Evolutionary conservation across 2,329 filamentous ascomycete species (phyloP).

Genomic region (Curvularia hawaiiensis): DNA sequence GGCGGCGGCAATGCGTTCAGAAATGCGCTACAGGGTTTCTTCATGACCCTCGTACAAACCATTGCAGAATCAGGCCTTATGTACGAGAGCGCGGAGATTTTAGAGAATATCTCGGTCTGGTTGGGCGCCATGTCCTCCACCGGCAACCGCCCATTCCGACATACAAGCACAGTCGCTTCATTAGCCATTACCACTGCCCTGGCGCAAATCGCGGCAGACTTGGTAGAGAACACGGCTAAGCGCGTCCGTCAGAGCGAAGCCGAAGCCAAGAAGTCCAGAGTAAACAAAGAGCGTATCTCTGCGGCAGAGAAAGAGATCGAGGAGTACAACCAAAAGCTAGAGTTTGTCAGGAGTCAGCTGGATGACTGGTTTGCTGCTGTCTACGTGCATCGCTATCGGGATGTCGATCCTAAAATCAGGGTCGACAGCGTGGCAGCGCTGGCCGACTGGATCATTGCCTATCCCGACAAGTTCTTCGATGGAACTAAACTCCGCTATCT

Average conservation of each 20-base stretch:
- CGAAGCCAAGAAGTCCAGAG: conserved; percentile 72
- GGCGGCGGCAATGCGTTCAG: conserved; percentile 80
- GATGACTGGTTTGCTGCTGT: conserved; percentile 90
- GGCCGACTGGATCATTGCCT: conserved; percentile 83
- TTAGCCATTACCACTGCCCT: conserved; percentile 79
- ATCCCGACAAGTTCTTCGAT: conserved; percentile 89
- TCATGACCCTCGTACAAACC: conserved; percentile 74
- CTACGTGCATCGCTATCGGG: conserved; percentile 94
- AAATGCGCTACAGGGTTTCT: conserved; percentile 77
- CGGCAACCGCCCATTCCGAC: conserved; percentile 84
- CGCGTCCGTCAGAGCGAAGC: conserved; percentile 78
- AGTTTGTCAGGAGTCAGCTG: conserved; percentile 72
- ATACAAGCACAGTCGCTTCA: conserved; percentile 87
- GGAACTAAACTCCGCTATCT: conserved; percentile 90
- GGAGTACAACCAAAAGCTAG: conserved; percentile 71
- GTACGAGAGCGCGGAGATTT: conserved; percentile 75
- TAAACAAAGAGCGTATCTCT: conserved; percentile 78
- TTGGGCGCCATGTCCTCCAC: conserved; percentile 89
- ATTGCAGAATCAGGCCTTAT: conserved; percentile 82
- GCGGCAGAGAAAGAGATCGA: conserved; percentile 75
- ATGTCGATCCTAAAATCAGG: conserved; percentile 87
- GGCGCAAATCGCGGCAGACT: conserved; percentile 72
- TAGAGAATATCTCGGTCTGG: conserved; percentile 92
- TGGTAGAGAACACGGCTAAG: conserved; percentile 75
- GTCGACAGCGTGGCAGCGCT: conserved; percentile 86